Percentiles rank a stretch among this genome's conserved stretches.
phyloP scores from a whole-genome alignment of 306 rosid genomes.

The Acacia confusa region DNA sequence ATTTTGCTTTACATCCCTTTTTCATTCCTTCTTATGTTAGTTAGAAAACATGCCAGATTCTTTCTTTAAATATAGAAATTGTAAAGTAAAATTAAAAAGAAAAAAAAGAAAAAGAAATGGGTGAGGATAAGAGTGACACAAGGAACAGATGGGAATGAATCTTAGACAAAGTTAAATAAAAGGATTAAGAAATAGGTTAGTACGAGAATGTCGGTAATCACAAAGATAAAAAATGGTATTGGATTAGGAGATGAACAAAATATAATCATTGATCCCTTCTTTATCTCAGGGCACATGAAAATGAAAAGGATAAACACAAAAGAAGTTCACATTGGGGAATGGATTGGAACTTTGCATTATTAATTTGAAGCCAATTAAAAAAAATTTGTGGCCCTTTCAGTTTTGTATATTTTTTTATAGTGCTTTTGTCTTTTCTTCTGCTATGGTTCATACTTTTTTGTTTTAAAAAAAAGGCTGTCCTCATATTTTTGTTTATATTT shows the following conservation, averaged over 20 bases:
- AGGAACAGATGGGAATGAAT: constrained; percentile 25
- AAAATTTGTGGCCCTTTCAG: background rate
- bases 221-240: constrained; percentile 26
- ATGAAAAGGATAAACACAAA: background rate
- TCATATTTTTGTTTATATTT: background rate
- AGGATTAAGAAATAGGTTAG: background rate
- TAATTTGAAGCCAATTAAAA: background rate
- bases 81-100: background rate
- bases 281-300: background rate
- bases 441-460: background rate
- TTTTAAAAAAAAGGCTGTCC: background rate
- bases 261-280: background rate
- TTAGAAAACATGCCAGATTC: background rate
- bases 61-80: background rate
- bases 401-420: background rate
- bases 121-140: constrained; percentile 31
- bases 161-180: background rate
- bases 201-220: constrained; percentile 31
- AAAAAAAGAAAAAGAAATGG: background rate
- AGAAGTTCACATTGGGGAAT: background rate
- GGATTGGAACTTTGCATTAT: background rate
- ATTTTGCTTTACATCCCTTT: background rate
- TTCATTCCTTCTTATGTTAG: background rate
- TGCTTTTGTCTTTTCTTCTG: background rate
- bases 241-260: background rate